These are phyloP conservation scores for Penicillium olsonii DNA, from an alignment of 2,329 filamentous ascomycete species.

Conservation along the genomic window DNA sequence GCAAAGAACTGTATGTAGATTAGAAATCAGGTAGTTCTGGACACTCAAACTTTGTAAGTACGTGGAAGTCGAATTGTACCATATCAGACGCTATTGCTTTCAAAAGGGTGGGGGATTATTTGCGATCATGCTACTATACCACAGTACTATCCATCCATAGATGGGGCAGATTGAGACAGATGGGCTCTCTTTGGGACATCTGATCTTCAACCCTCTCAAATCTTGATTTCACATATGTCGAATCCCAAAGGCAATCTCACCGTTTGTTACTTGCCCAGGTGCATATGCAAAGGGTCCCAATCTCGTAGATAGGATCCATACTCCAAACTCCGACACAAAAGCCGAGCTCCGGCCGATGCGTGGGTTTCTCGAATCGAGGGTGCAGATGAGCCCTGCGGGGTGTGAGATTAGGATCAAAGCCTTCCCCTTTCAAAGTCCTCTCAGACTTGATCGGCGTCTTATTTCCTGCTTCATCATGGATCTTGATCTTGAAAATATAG, in stretches of 20 bases:
- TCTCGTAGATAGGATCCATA: conserved; percentile 8
- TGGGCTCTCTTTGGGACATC: neutral
- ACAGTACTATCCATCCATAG: too few species aligned
- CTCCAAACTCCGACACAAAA: conserved; percentile 1
- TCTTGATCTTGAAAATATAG: conserved; percentile 18
- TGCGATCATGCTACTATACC: neutral
- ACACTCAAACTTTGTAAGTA: too few species aligned
- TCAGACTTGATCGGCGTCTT: neutral
- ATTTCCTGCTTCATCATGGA: conserved; percentile 11
- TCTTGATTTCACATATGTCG: neutral
- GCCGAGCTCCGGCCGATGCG: conserved; percentile 9
- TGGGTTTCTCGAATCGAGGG: conserved; percentile 12
- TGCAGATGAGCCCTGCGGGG: neutral
- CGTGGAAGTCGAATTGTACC: too few species aligned
- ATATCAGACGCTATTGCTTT: too few species aligned
- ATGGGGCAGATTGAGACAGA: neutral
- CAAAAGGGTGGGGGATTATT: neutral
- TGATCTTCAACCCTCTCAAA: neutral
- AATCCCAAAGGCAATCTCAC: conserved; percentile 12
- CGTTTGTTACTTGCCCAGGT: conserved; percentile 11
- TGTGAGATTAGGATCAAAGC: conserved; percentile 16
- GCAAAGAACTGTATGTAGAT: too few species aligned
- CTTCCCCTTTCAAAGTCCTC: conserved; percentile 11
- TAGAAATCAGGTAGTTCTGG: too few species aligned
- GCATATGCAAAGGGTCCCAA: conserved; percentile 3